Evolutionary conservation across 768 basidiomycete genomes (phyloP).

Genomic region (Termitomyces heimii): DNA sequence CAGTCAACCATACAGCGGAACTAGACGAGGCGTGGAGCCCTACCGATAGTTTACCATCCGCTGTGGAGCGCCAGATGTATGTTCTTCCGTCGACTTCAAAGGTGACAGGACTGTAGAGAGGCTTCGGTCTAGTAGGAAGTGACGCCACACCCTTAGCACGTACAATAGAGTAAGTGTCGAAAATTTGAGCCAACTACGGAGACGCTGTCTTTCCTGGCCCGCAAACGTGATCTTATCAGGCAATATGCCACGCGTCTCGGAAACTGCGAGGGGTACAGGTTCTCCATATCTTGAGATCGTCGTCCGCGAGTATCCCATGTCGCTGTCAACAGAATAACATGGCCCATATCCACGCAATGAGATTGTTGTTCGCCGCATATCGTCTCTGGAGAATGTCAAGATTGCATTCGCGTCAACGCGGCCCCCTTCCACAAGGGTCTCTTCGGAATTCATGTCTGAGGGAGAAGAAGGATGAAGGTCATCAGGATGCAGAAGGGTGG

Average conservation of each 20-base stretch:
- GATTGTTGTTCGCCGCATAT: conserved; percentile 14
- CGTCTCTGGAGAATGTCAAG: conserved; percentile 12
- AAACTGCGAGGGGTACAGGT: conserved; percentile 12
- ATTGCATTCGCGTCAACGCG: conserved; percentile 10
- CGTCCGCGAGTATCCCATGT: conserved; percentile 10
- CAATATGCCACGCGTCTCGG: conserved; percentile 15
- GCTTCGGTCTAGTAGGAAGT: not conserved
- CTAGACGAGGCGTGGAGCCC: not conserved
- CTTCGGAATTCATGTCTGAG: conserved; percentile 12
- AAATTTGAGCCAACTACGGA: conserved; percentile 18
- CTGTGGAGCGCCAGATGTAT: conserved; percentile 17
- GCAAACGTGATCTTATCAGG: conserved; percentile 18
- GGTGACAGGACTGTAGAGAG: conserved; percentile 15
- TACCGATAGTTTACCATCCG: conserved; percentile 17
- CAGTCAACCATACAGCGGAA: not conserved
- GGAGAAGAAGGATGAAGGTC: not conserved
- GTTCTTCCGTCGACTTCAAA: conserved; percentile 15
- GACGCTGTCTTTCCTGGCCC: conserved; percentile 13
- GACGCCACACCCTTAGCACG: conserved; percentile 2
- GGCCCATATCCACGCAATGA: conserved; percentile 14
- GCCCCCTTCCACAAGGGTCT: conserved; percentile 14
- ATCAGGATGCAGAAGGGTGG: not conserved
- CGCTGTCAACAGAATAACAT: conserved; percentile 13
- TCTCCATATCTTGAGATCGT: conserved; percentile 13
- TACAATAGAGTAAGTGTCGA: conserved; percentile 16